These are phyloP conservation scores for Leccinum broughii DNA, from an alignment of 768 basidiomycete species.

Conservation along the genomic window DNA sequence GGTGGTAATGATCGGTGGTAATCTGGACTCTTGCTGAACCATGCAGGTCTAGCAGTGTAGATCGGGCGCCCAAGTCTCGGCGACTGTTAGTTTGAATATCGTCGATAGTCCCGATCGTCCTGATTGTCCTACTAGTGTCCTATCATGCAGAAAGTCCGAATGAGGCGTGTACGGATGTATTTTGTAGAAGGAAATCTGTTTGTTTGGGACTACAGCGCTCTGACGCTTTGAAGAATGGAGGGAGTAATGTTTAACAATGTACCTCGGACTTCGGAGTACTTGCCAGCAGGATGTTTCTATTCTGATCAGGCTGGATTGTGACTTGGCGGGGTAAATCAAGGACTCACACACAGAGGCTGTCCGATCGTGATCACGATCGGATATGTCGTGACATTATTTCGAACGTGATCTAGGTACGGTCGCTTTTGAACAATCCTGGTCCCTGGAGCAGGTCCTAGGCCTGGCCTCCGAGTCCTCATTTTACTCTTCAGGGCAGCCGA, in stretches of 20 bases:
- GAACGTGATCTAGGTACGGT: too few species aligned
- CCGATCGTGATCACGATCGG: background rate
- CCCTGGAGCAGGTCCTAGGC: too few species aligned
- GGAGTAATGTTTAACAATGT: too few species aligned
- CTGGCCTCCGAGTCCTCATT: background rate
- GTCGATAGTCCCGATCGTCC: background rate
- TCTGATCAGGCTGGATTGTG: too few species aligned
- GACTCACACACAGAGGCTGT: background rate
- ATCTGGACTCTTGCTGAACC: background rate
- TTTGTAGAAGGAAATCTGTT: background rate
- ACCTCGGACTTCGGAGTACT: too few species aligned
- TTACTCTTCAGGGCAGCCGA: background rate
- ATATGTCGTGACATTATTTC: too few species aligned
- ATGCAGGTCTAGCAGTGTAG: too few species aligned
- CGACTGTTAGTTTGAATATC: background rate
- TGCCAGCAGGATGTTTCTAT: too few species aligned
- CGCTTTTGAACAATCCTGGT: too few species aligned
- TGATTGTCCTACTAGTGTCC: background rate
- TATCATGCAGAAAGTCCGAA: background rate
- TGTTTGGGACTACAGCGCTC: background rate
- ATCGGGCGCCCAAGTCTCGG: background rate
- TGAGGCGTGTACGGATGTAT: background rate
- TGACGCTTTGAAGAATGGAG: background rate
- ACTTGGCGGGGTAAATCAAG: background rate
- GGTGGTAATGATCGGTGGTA: constrained; percentile 1